Conservation (phyloP, 2,329 filamentous ascomycete genomes). For the Fusarium bactridioides region DNA sequence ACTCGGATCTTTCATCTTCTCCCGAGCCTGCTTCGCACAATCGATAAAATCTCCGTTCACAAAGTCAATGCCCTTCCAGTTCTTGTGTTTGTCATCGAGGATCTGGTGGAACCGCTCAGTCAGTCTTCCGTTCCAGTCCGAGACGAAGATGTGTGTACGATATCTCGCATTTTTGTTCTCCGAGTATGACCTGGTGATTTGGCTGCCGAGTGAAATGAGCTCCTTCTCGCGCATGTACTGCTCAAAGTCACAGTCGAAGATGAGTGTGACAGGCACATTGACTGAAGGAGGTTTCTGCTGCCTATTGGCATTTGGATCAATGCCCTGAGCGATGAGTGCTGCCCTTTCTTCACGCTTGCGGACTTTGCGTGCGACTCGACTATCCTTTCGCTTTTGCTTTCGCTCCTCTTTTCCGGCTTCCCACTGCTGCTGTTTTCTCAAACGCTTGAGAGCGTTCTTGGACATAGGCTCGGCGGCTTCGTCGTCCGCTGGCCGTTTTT, state of each 20-base stretch:
- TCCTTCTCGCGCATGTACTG: slow-evolving; percentile 88
- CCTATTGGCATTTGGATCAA: slow-evolving; percentile 49
- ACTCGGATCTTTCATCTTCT: slow-evolving; percentile 67
- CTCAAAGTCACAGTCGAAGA: slow-evolving; percentile 94
- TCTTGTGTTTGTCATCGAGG: slow-evolving; percentile 72
- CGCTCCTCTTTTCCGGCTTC: slow-evolving; percentile 73
- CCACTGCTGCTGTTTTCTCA: slow-evolving; percentile 76
- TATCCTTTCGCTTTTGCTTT: slow-evolving; percentile 62
- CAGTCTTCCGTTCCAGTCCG: slow-evolving; percentile 79
- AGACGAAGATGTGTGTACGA: slow-evolving; percentile 76
- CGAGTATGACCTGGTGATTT: slow-evolving; percentile 88
- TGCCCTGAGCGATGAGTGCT: slow-evolving; percentile 57
- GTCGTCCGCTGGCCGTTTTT: slow-evolving; percentile 7
- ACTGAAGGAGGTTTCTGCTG: slow-evolving; percentile 50
- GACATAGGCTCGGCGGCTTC: slow-evolving; percentile 60
- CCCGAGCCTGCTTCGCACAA: slow-evolving; percentile 70
- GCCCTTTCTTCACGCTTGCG: slow-evolving; percentile 60
- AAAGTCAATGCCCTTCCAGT: slow-evolving; percentile 83
- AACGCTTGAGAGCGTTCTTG: slow-evolving; percentile 86
- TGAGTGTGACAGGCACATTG: slow-evolving; percentile 77
- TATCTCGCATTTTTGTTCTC: slow-evolving; percentile 78
- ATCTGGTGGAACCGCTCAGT: slow-evolving; percentile 82
- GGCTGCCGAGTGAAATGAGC: slow-evolving; percentile 79
- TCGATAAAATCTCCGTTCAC: slow-evolving; percentile 76
- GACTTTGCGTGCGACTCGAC: slow-evolving; percentile 56